Evolutionary conservation across 176 grass and related monocot species (phyloP), one percentile per base, ranked within the genome.

Genomic region (Zoysia japonica): DNA sequence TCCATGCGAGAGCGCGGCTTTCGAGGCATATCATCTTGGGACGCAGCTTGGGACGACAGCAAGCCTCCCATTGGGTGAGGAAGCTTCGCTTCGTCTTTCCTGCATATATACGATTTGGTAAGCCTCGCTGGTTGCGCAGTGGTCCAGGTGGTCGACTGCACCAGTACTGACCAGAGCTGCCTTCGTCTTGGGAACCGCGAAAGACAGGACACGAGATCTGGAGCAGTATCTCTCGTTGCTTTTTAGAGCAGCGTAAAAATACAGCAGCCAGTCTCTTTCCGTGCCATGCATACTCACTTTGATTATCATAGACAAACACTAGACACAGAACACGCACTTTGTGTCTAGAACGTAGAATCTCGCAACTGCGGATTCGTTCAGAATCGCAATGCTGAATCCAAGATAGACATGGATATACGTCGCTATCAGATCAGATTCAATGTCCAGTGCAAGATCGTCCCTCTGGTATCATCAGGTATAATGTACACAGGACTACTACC

Each of bases 11-110:
- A 65, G 70, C 84, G 79, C 81, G 46, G 3, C 14, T 85, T 67
- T 74, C 84, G 57, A 93, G 84, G 87, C 78, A 87, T 79, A 93
- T 93, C 91, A 87, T 75, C 91, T 87, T 83, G 87, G 83, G 80
- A 10, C 57, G 77, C 78, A 88, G 73, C 86, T n/a, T n/a, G n/a
- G 28, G 28, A 28, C 28, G 28, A 88, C 86, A 85, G 83, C 42
- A 82, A 53, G 9, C 47, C 53, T 16, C 28, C 28, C 28, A 28
- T 28, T 28, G 28, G 28, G 28, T 28, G 28, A 28, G 28, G 91
- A 93, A 90, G 91, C 84, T 93, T 93, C 19, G 17, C n/a, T 9
- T 17, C n/a, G 9, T 64, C 15, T 55, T 17, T 55, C 14, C 9
- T 19, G 45, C 40, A 78, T 78, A 85, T 28, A 28, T 28, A 28